These are phyloP conservation scores for Stachybotrys chartarum DNA, from an alignment of 2,329 filamentous ascomycete genomes.

Conservation along the genomic window DNA sequence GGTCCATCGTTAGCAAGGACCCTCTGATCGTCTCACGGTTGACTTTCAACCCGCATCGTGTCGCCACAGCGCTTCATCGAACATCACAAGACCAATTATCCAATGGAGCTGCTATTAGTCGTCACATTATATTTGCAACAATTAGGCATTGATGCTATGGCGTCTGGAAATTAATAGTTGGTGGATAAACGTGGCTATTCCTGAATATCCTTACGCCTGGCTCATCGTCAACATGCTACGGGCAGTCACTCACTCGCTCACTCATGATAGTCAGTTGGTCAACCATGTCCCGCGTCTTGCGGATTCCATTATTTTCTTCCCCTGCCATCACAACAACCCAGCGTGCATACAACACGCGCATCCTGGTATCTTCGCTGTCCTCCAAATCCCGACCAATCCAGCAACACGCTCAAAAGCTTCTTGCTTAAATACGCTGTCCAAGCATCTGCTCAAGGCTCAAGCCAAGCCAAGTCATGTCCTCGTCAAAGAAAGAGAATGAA, in stretches of 20 bases:
- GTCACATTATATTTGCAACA: too few relatives aligned
- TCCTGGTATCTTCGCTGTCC: slow-evolving; percentile 1
- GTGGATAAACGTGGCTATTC: too few relatives aligned
- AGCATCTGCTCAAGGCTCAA: slow-evolving; percentile 17
- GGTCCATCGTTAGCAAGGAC: neutral
- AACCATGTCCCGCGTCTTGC: neutral
- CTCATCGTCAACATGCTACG: too few relatives aligned
- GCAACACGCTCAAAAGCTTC: neutral
- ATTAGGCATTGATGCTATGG: too few relatives aligned
- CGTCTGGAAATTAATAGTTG: too few relatives aligned
- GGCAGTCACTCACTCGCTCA: too few relatives aligned
- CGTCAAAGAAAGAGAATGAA: slow-evolving; percentile 12
- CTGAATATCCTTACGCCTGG: too few relatives aligned
- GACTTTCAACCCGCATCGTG: neutral
- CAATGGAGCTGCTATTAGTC: too few relatives aligned
- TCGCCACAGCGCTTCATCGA: neutral
- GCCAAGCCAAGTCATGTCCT: slow-evolving; percentile 21
- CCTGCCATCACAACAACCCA: neutral
- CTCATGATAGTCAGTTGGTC: too few relatives aligned
- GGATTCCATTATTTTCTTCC: neutral
- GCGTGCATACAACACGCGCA: neutral
- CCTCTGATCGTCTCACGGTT: neutral
- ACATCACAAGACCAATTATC: neutral
- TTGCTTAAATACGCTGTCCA: neutral
- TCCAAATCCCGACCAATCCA: slow-evolving; percentile 1